A percentile compares a stretch with the other conserved stretches of the same genome.
phyloP scores from a whole-genome alignment of 2,329 filamentous ascomycete genomes.

The Colletotrichum lupini region DNA sequence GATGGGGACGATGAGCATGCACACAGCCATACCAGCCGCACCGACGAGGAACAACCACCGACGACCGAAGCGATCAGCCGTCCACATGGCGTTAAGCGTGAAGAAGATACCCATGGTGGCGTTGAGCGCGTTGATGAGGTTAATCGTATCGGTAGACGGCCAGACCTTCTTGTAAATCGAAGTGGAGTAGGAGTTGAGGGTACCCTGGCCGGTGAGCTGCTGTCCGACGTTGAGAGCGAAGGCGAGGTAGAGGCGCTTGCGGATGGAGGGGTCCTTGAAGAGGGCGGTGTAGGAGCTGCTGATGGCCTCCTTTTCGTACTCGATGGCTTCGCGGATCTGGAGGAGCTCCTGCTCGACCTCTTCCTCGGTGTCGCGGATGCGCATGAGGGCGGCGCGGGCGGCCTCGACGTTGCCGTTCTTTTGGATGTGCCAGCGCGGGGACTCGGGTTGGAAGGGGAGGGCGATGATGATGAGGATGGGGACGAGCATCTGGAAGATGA shows the following conservation, averaged over 20 bases:
- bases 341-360: constrained; percentile 75
- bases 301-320: constrained; percentile 78
- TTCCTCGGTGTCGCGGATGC: constrained; percentile 71
- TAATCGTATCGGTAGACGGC: constrained; percentile 67
- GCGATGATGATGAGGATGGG: constrained; percentile 70
- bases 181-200: constrained; percentile 79
- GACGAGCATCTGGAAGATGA: constrained; percentile 79
- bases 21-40: constrained; percentile 74
- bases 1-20: constrained; percentile 74
- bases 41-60: constrained; percentile 77
- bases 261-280: constrained; percentile 76
- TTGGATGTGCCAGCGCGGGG: constrained; percentile 76
- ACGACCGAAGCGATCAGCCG: constrained; percentile 76
- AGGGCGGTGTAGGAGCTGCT: constrained; percentile 70
- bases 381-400: constrained; percentile 67
- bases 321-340: constrained; percentile 74
- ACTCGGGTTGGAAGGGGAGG: constrained; percentile 75
- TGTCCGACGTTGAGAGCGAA: constrained; percentile 77
- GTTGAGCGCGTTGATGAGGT: constrained; percentile 80
- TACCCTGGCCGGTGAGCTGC: constrained; percentile 78
- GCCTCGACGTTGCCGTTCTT: constrained; percentile 68
- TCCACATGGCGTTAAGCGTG: constrained; percentile 79
- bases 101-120: constrained; percentile 79
- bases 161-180: constrained; percentile 80
- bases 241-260: constrained; percentile 73